phyloP scores from a whole-genome alignment of 2,329 filamentous ascomycete genomes.

The Sordariomycetes sp. region DNA sequence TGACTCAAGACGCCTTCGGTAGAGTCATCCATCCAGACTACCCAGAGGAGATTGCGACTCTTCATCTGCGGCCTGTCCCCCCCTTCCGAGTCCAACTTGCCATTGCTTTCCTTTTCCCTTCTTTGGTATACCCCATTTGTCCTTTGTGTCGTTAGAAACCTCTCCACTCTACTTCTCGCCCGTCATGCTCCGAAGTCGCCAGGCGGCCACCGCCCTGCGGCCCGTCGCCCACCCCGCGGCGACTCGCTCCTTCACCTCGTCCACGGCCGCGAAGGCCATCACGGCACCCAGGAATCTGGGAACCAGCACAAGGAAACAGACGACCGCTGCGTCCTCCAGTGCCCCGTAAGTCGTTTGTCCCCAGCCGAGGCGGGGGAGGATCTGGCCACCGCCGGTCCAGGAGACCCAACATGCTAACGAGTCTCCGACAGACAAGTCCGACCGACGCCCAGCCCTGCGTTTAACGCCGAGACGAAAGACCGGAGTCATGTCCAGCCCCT shows the following conservation, averaged over 20 bases:
- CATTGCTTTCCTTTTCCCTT: background rate
- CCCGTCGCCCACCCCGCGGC: constrained; percentile 20
- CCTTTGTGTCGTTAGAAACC: constrained; percentile 1
- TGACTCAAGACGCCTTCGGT: constrained; percentile 1
- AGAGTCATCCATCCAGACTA: background rate
- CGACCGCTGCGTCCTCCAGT: constrained; percentile 31
- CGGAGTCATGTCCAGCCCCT: constrained; percentile 57
- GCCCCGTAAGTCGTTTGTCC: constrained; percentile 34
- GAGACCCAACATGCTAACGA: background rate
- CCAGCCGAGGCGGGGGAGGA: background rate
- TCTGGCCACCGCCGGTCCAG: background rate
- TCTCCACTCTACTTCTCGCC: constrained; percentile 5
- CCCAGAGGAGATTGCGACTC: background rate
- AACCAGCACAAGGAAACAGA: constrained; percentile 29
- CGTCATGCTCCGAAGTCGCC: constrained; percentile 34
- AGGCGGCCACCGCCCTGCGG: constrained; percentile 31
- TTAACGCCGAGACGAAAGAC: constrained; percentile 33
- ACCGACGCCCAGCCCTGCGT: constrained; percentile 48
- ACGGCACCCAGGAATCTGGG: constrained; percentile 24
- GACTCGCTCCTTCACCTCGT: constrained; percentile 24
- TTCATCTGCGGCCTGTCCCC: background rate
- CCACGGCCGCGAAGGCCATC: constrained; percentile 20
- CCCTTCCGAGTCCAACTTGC: background rate
- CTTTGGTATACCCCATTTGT: background rate
- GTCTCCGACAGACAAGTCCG: constrained; percentile 24